These are phyloP conservation scores for Globisporangium canariense DNA, from an alignment of 352 stramenopile genomes.

Conservation along the genomic window DNA sequence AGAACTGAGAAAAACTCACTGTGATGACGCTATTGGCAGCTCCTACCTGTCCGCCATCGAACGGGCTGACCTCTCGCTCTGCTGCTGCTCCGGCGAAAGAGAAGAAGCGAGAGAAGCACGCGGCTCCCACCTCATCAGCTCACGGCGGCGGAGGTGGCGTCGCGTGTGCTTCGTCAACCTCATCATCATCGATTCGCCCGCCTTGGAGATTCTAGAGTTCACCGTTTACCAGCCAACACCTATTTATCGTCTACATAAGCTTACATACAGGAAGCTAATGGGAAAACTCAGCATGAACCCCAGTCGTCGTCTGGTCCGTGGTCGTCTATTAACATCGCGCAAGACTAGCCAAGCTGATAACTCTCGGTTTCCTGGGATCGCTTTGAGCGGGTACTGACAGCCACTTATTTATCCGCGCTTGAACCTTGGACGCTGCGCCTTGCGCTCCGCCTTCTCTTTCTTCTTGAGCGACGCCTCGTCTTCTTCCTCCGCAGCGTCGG, in stretches of 20 bases:
- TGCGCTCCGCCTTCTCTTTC: slow-evolving; percentile 75
- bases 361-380: background rate
- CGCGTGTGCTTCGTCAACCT: slow-evolving; percentile 1
- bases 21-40: slow-evolving; percentile 9
- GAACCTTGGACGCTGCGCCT: slow-evolving; percentile 52
- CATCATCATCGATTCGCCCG: slow-evolving; percentile 10
- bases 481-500: slow-evolving; percentile 44
- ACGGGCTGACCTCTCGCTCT: background rate
- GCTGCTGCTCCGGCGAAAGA: slow-evolving; percentile 2
- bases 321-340: background rate
- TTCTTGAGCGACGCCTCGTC: slow-evolving; percentile 61
- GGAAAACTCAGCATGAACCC: background rate
- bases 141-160: background rate
- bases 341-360: background rate
- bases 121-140: background rate
- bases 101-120: slow-evolving; percentile 8
- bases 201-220: slow-evolving; percentile 18
- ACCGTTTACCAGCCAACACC: background rate
- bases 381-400: background rate
- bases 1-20: background rate
- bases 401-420: slow-evolving; percentile 41
- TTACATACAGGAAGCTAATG: background rate
- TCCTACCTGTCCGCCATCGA: background rate
- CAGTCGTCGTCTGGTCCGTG: background rate
- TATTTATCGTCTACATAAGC: slow-evolving; percentile 8